Percentiles rank a stretch among this genome's conserved stretches.
These are phyloP conservation scores for Aspergillus flavus DNA, from an alignment of 2,329 filamentous ascomycete species.

Conservation along the genomic window DNA sequence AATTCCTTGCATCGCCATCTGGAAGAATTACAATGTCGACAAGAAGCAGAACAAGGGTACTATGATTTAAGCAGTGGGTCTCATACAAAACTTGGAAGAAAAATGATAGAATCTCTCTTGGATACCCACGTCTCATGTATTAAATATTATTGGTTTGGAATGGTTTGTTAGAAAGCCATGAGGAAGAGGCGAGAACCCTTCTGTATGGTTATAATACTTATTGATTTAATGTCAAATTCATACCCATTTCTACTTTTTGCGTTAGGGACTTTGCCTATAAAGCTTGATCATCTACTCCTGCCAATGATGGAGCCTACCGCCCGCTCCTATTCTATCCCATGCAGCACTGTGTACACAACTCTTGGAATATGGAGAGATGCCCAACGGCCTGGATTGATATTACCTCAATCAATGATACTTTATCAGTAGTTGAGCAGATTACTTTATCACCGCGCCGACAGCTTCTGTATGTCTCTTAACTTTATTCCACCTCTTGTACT, in stretches of 20 bases:
- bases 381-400: neutral
- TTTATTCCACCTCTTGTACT: neutral
- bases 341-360: neutral
- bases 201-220: neutral
- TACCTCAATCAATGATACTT: neutral
- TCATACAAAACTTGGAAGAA: neutral
- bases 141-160: neutral
- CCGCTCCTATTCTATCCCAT: neutral
- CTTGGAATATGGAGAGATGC: neutral
- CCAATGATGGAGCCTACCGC: no score
- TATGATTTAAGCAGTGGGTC: constrained; percentile 11
- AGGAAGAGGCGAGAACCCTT: neutral
- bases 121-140: neutral
- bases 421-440: neutral
- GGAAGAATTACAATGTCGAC: constrained; percentile 44
- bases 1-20: constrained; percentile 38
- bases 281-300: no score
- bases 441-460: neutral
- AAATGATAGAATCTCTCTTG: neutral
- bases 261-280: no score
- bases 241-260: neutral
- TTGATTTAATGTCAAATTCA: neutral
- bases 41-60: constrained; percentile 44
- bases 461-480: neutral
- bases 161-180: neutral